Evolutionary conservation across 108 stramenopile genomes (phyloP).

Genomic region (Skeletonema tropicum): DNA sequence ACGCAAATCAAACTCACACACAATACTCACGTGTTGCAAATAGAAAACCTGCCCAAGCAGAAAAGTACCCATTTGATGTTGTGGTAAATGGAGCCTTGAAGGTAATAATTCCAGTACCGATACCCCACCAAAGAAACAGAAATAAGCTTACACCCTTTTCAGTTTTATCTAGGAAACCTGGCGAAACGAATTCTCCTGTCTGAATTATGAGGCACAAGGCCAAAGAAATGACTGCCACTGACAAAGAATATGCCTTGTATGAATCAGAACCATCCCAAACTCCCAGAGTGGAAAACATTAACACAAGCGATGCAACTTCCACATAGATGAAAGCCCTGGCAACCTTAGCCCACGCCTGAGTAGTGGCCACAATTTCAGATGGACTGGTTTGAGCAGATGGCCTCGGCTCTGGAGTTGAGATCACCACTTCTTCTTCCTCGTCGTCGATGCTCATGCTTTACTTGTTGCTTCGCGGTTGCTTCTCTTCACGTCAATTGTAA

Average conservation of each 20-base stretch:
- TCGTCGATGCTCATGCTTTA: neutral
- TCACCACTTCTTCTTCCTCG: neutral
- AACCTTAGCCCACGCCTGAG: conserved; percentile 21
- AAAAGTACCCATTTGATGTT: conserved; percentile 46
- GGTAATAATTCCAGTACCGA: conserved; percentile 62
- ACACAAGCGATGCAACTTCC: conserved; percentile 33
- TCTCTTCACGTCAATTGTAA: too few relatives aligned
- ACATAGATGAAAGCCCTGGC: conserved; percentile 42
- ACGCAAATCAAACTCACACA: neutral
- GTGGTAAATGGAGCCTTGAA: conserved; percentile 35
- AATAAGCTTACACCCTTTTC: conserved; percentile 44
- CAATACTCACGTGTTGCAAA: conserved; percentile 10
- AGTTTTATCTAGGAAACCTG: conserved; percentile 21
- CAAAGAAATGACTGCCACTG: conserved; percentile 32
- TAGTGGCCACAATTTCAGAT: conserved; percentile 17
- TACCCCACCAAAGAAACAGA: conserved; percentile 58
- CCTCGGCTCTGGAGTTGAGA: conserved; percentile 2
- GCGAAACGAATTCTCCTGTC: conserved; percentile 32
- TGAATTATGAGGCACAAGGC: conserved; percentile 34
- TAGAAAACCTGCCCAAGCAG: conserved; percentile 42
- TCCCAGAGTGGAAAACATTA: conserved; percentile 42
- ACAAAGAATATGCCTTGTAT: conserved; percentile 19
- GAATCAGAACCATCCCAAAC: conserved; percentile 1
- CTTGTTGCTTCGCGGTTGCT: neutral
- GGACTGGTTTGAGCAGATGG: conserved; percentile 10